A percentile compares a stretch with the other conserved stretches of the same genome.
These are phyloP conservation scores for Trichoderma sp. DNA, from an alignment of 2,329 filamentous ascomycete species.

Conservation along the genomic window DNA sequence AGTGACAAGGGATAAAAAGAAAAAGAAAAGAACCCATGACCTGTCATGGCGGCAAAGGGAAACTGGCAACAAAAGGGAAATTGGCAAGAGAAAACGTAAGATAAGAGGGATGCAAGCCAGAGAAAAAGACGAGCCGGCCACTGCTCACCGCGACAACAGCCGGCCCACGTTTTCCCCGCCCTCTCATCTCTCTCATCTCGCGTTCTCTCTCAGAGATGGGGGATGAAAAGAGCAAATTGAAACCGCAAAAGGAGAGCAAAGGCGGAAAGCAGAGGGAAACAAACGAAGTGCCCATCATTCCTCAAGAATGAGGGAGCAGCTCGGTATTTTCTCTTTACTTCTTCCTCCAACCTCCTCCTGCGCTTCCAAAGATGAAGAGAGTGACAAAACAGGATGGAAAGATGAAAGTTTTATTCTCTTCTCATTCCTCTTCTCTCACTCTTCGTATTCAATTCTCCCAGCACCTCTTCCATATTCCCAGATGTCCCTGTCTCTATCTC, in stretches of 20 bases:
- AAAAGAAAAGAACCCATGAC: neutral
- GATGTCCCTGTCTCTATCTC: neutral
- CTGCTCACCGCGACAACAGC: no score
- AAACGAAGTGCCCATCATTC: no score
- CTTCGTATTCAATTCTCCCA: neutral
- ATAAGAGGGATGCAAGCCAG: neutral
- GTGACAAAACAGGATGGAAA: neutral
- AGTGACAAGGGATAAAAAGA: neutral
- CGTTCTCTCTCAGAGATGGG: no score
- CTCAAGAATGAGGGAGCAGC: no score
- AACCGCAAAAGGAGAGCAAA: no score
- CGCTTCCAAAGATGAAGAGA: neutral
- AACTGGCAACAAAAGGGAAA: neutral
- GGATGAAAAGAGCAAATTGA: no score
- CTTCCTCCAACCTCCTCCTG: neutral
- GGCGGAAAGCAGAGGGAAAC: no score
- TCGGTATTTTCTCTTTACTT: neutral
- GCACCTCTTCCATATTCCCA: neutral
- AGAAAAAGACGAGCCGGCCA: neutral
- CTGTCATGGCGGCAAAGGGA: neutral
- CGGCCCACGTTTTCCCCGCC: no score
- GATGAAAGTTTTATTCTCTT: neutral
- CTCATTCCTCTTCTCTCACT: neutral
- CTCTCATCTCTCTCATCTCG: no score
- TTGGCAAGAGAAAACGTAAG: neutral